A percentile compares a stretch with the other conserved stretches of the same genome.
Conservation (phyloP, 2,329 filamentous ascomycete species). For the Neonectria faginata region DNA sequence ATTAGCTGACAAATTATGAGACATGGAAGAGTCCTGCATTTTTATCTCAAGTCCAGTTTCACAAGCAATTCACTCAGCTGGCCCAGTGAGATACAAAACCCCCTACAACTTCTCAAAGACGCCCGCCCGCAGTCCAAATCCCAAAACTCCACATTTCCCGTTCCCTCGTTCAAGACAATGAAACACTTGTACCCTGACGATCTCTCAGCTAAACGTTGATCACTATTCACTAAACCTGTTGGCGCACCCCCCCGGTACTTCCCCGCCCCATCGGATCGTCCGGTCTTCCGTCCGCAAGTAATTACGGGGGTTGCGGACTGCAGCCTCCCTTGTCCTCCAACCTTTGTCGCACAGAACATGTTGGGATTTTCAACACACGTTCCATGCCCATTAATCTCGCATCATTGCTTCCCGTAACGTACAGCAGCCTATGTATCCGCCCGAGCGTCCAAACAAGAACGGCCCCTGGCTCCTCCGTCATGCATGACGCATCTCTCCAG, state of each 20-base stretch:
- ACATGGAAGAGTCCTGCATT: background rate
- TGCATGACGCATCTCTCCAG: slow-evolving; percentile 42
- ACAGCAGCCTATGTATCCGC: slow-evolving; percentile 5
- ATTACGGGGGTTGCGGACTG: slow-evolving; percentile 1
- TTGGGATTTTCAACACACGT: background rate
- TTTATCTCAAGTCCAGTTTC: background rate
- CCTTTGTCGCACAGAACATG: background rate
- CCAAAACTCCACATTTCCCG: slow-evolving; percentile 3
- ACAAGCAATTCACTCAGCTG: too few species aligned
- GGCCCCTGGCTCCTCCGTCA: slow-evolving; percentile 24
- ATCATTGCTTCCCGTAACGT: slow-evolving; percentile 11
- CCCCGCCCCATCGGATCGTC: background rate
- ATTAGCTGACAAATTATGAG: background rate
- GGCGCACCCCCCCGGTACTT: background rate
- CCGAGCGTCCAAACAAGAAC: slow-evolving; percentile 22
- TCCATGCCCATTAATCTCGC: slow-evolving; percentile 8
- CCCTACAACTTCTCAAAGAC: too few species aligned
- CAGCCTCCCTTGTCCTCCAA: slow-evolving; percentile 3
- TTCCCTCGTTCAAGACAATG: slow-evolving; percentile 1
- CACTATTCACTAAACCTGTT: slow-evolving; percentile 1
- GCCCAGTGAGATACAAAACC: too few species aligned
- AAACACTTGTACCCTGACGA: slow-evolving; percentile 16
- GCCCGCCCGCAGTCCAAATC: background rate
- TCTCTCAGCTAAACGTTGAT: slow-evolving; percentile 11
- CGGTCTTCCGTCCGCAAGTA: background rate